Evolutionary conservation across 2,329 filamentous ascomycete genomes (phyloP).

Genomic region (Xylaria sp.): DNA sequence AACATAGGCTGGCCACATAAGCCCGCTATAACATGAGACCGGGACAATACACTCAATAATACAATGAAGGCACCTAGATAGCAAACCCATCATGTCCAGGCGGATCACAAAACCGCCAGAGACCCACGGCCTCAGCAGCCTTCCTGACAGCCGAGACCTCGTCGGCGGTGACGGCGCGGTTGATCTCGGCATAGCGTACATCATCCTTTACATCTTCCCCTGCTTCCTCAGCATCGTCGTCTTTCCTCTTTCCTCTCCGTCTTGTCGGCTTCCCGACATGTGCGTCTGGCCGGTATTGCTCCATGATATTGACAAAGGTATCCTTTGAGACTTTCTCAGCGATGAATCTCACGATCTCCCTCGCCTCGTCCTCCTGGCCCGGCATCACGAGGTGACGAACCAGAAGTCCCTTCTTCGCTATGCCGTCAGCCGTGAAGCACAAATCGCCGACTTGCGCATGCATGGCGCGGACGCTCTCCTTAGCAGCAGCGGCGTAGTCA

Average conservation of each 20-base stretch:
- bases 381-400: slow-evolving; percentile 88
- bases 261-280: slow-evolving; percentile 79
- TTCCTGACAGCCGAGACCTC: slow-evolving; percentile 74
- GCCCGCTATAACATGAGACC: not conserved
- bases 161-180: slow-evolving; percentile 71
- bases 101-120: slow-evolving; percentile 82
- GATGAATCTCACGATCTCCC: slow-evolving; percentile 79
- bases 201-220: slow-evolving; percentile 47
- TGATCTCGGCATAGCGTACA: slow-evolving; percentile 79
- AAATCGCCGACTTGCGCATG: slow-evolving; percentile 83
- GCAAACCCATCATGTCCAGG: slow-evolving; percentile 63
- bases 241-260: slow-evolving; percentile 45
- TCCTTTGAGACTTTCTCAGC: slow-evolving; percentile 77
- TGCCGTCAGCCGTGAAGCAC: slow-evolving; percentile 82
- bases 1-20: not conserved
- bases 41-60: not conserved
- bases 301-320: slow-evolving; percentile 87
- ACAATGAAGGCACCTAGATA: slow-evolving; percentile 50
- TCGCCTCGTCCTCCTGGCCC: slow-evolving; percentile 77
- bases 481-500: slow-evolving; percentile 76
- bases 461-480: slow-evolving; percentile 83
- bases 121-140: slow-evolving; percentile 74
- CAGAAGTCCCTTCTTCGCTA: slow-evolving; percentile 80
- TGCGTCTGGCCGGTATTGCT: slow-evolving; percentile 84
- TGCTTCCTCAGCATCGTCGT: slow-evolving; percentile 36